Evolutionary conservation across 257 asterid genomes (phyloP).

Genomic region (Lavandula angustifolia): DNA sequence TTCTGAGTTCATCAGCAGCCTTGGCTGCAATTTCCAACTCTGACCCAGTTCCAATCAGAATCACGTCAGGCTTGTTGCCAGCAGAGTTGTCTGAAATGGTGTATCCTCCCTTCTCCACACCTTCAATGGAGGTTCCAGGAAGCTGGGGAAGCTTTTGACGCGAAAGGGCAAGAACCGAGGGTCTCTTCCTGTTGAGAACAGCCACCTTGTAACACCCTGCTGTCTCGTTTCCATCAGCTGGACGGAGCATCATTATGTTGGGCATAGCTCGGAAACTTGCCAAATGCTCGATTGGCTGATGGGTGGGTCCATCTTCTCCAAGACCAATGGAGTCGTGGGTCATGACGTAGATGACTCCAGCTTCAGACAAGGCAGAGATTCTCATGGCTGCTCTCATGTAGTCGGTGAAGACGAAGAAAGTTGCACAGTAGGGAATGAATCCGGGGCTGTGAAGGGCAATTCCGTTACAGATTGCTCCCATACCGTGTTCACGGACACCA

Average conservation of each 20-base stretch:
- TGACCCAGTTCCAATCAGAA: constrained; percentile 77
- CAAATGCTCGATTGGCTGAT: constrained; percentile 77
- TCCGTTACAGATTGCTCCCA: constrained; percentile 90
- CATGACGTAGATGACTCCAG: constrained; percentile 79
- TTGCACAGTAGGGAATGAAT: constrained; percentile 78
- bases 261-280: constrained; percentile 89
- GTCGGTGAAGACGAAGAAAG: constrained; percentile 89
- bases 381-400: constrained; percentile 94
- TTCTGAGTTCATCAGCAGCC: constrained; percentile 72
- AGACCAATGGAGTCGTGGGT: constrained; percentile 85
- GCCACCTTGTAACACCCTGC: constrained; percentile 84
- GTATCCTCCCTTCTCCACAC: constrained; percentile 71
- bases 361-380: constrained; percentile 69
- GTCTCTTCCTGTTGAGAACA: constrained; percentile 64
- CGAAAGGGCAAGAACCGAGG: constrained; percentile 76
- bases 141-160: constrained; percentile 74
- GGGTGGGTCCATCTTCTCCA: constrained; percentile 87
- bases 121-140: constrained; percentile 71
- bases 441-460: constrained; percentile 81
- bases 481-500: constrained; percentile 81
- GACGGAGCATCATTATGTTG: constrained; percentile 75
- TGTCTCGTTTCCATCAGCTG: constrained; percentile 90
- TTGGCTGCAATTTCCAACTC: constrained; percentile 77
- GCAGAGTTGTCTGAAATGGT: constrained; percentile 60
- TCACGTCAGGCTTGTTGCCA: constrained; percentile 69